Evolutionary conservation across 345 rosid genomes (phyloP), one percentile per base, ranked within the genome.

Genomic region (Eucalyptus virginea): DNA sequence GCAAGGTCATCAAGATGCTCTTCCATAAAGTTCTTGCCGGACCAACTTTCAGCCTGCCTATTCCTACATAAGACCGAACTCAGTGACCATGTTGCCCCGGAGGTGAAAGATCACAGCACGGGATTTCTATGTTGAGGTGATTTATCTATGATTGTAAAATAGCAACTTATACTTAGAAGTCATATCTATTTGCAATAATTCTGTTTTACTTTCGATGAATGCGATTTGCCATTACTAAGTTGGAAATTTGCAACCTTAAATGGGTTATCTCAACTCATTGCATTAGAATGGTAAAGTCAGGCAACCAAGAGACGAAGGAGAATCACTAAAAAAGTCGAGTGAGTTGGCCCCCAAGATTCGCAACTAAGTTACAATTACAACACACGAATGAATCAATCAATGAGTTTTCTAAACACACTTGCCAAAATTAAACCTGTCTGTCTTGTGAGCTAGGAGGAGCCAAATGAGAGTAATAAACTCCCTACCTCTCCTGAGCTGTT

Each of bases 371-470:
- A 69, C 7, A 32, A 34, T 5, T 15, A 17, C 42, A 69, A 9
- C 44, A 18, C 42, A 16, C 0, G 5, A 34, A 17, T 69, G 42
- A 17, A 34, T 9, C 42, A 9, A 34, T 69, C 42, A 18, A 32
- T 34, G 23, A 69, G 81, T 69, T 87, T 56, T 48, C 49, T 37
- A 87, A 40, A 42, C 88, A 87, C 56, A 90, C 15, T 58, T 48
- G 86, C 89, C 88, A 26, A 81, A 50, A 48, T 90, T 90, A 34
- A 56, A 87, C 86, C 86, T 58, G 18, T 90, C 72, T 3, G 89
- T 90, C 65, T 90, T 77, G 60, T 90, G 88, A n/a, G 52, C 42
- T 37, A 90, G 51, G 9, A 90, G 87, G 81, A 90, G 89, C 91
- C 91, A 90, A 42, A 90, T 16, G 69, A 54, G 87, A 51, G 89